These are phyloP conservation scores for Colletotrichum tabaci DNA, from an alignment of 2,329 filamentous ascomycete genomes.

Conservation along the genomic window DNA sequence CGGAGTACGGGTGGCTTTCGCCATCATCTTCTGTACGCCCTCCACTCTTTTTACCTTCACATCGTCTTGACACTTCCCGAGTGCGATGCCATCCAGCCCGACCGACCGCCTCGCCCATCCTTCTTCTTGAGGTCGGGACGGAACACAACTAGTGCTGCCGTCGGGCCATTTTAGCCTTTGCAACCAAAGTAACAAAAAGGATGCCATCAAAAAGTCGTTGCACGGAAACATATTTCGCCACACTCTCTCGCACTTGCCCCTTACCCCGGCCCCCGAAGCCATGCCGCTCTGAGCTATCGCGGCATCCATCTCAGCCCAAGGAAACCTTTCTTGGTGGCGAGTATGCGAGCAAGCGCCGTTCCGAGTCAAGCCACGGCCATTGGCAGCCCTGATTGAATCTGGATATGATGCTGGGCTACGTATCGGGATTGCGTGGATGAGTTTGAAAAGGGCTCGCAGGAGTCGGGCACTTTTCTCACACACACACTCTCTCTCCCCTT, in stretches of 20 bases:
- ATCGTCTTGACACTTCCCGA: slow-evolving; percentile 28
- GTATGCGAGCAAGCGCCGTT: slow-evolving; percentile 23
- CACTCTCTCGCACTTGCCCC: neutral
- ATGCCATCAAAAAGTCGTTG: slow-evolving; percentile 6
- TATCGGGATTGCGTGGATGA: slow-evolving; percentile 26
- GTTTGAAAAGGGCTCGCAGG: neutral
- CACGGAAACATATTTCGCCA: slow-evolving; percentile 8
- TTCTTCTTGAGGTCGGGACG: slow-evolving; percentile 1
- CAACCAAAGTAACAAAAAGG: neutral
- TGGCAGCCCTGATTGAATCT: slow-evolving; percentile 25
- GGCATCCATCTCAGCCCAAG: slow-evolving; percentile 26
- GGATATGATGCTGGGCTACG: slow-evolving; percentile 32
- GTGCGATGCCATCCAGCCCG: slow-evolving; percentile 31
- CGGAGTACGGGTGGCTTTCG: neutral
- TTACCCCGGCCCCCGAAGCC: slow-evolving; percentile 14
- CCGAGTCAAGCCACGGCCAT: slow-evolving; percentile 31
- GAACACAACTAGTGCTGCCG: slow-evolving; percentile 6
- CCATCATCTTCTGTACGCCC: slow-evolving; percentile 7
- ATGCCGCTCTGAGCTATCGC: slow-evolving; percentile 24
- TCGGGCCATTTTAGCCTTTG: slow-evolving; percentile 8
- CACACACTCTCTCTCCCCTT: neutral
- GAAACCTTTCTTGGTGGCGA: slow-evolving; percentile 23
- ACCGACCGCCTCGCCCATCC: neutral
- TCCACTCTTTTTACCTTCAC: slow-evolving; percentile 40
- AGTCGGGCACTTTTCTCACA: slow-evolving; percentile 1